Base-by-base conservation (phyloP, 768 basidiomycete genomes). In the Brasilioporus rufonigricans region DNA sequence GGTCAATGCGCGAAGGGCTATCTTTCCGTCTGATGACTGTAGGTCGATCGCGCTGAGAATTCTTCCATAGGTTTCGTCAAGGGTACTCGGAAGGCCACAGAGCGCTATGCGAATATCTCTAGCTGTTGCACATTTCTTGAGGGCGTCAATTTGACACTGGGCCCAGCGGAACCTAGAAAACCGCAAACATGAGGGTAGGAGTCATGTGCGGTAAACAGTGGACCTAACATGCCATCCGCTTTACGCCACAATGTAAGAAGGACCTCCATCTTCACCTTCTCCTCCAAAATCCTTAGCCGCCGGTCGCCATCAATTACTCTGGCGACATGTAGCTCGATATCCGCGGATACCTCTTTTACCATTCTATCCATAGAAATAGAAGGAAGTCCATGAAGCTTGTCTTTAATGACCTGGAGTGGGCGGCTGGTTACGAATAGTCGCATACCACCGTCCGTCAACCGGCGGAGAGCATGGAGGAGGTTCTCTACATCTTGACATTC, bases 121-220 rank as follows among this genome's bases (percentile, higher is more conserved):
- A 5, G 11, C 14, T 1, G 52, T 48, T 18, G 19, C 11, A 13
- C 63, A 64, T 32, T 38, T 18, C 10, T 36, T 49, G 1, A 64
- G 52, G 0, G 45, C 16, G 35, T 60, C 58, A 8, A 64, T 35
- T 19, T 63, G 55, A 45, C 62, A 63, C 16, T 64, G 52, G 7
- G 49, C 49, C 63, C 63, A 64, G 1, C 55, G 56, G 11, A 64
- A 64, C 63, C 62, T 64, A 32, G n/a, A 33, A 2, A 19, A 14
- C 18, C 23, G 6, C 26, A n/a, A 41, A 3, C 24, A 8, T 33
- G 24, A 51, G 21, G 10, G 5, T 18, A 12, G 16, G 12, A 9
- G 14, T 14, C 4, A n/a, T n/a, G n/a, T 5, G 5, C 12, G 43
- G 16, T 2, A 13, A 18, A 33, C n/a, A 24, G n/a, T 31, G 14